A percentile compares a stretch with the other conserved stretches of the same genome.
These are phyloP conservation scores for Theileria sp. DNA, from an alignment of 169 alveolate species.

Conservation along the genomic window DNA sequence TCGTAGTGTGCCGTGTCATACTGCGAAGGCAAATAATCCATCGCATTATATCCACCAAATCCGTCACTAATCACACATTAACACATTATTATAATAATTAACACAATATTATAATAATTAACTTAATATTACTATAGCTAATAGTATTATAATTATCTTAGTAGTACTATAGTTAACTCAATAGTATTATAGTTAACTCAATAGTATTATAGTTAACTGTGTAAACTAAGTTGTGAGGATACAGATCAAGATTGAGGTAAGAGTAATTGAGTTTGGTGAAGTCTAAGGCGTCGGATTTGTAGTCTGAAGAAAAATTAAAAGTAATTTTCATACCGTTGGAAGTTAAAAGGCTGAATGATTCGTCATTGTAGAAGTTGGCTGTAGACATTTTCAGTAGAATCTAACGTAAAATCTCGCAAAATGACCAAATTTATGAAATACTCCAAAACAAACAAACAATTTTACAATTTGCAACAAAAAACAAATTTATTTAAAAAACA, in stretches of 20 bases:
- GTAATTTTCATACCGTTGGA: background rate
- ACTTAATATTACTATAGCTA: too few species aligned
- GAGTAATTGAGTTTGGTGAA: conserved; percentile 11
- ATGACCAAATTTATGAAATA: background rate
- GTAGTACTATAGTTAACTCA: too few species aligned
- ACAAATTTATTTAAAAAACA: background rate
- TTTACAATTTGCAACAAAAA: background rate
- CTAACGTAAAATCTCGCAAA: background rate
- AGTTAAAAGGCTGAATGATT: background rate
- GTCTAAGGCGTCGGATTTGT: conserved; percentile 5
- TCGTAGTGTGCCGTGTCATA: background rate
- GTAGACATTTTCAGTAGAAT: conserved; percentile 5
- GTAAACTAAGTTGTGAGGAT: too few species aligned
- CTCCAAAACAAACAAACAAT: background rate
- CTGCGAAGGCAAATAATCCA: background rate
- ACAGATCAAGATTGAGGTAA: background rate
- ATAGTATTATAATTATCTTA: too few species aligned
- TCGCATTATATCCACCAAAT: background rate
- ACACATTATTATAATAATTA: too few species aligned
- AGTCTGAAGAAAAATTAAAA: background rate
- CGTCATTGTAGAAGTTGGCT: conserved; percentile 9
- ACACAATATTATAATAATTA: background rate
- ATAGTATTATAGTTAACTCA: too few species aligned
- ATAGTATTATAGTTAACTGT: too few species aligned
- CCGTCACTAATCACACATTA: background rate